Evolutionary conservation across 192 early-diverging fungal genomes (phyloP), one percentile per base, ranked within the genome.

Genomic region (Backusella parvicylindrica): DNA sequence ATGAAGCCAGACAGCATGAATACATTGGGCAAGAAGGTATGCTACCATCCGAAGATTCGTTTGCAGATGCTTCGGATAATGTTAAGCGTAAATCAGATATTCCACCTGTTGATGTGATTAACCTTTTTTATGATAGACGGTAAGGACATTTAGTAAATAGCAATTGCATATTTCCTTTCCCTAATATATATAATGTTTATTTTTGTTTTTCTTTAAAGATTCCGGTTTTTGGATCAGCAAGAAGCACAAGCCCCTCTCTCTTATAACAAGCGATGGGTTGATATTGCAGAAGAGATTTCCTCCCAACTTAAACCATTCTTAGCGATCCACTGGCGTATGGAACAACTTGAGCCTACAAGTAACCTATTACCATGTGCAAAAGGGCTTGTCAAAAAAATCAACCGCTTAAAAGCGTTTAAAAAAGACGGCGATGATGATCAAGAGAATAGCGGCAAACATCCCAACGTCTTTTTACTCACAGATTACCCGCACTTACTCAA

Each of bases 251-350:
- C 53, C 16, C 79, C 79, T 2, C 21, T 82, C 7, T 64, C 40
- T 37, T 82, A 82, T 23, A 72, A 63, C 33, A 12, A 38, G 16
- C 56, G 66, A 16, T 82, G 81, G 81, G 56, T 41, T 1, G 28
- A 63, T 0, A 53, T 78, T 0, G 81, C 81, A 5, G 71, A 77
- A 26, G n/a, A 67, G 18, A 72, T 82, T 72, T 77, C 81, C 1
- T 33, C 43, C 6, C 69, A 77, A 33, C 71, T 82, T 1, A 26
- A 70, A 28, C 80, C 80, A 38, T 84, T 74, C 75, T 64, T 84
- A 0, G 83, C 77, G 7, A 76, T 84, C 50, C 83, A 84, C 72
- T 84, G 83, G 83, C 77, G 83, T 41, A 82, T 82, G 80, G 83
- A 84, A 64, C 49, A 66, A 3, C 63, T 73, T 4, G 64, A 71